These are phyloP conservation scores for Auriscalpium vulgare DNA, from an alignment of 768 basidiomycete genomes.

Conservation along the genomic window DNA sequence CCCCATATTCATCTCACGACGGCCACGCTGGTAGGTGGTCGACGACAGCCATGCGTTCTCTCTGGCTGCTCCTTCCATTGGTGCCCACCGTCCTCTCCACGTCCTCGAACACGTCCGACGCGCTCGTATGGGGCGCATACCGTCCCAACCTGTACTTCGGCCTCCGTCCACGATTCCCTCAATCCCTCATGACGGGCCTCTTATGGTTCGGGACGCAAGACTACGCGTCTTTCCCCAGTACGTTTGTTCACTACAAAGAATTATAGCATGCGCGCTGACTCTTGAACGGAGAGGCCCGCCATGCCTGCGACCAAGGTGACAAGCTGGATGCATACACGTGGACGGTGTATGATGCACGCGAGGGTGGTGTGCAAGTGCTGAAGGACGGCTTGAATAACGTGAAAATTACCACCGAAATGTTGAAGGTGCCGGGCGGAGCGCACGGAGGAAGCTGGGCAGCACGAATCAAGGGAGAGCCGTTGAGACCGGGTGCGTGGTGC, in stretches of 20 bases:
- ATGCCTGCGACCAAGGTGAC: slow-evolving; percentile 86
- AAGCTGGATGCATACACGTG: slow-evolving; percentile 77
- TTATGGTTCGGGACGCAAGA: slow-evolving; percentile 92
- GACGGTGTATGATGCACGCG: slow-evolving; percentile 79
- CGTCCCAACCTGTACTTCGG: slow-evolving; percentile 96
- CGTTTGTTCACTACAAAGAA: slow-evolving; percentile 21
- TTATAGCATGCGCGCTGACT: slow-evolving; percentile 1
- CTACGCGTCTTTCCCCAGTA: slow-evolving; percentile 62
- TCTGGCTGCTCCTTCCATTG: slow-evolving; percentile 38
- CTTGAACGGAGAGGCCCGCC: slow-evolving; percentile 52
- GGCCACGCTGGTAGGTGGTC: neutral
- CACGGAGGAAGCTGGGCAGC: slow-evolving; percentile 88
- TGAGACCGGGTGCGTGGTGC: slow-evolving; percentile 47
- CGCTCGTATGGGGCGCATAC: slow-evolving; percentile 77
- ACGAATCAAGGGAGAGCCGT: slow-evolving; percentile 72
- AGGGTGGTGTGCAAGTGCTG: slow-evolving; percentile 80
- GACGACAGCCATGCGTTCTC: slow-evolving; percentile 30
- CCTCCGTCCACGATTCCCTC: slow-evolving; percentile 72
- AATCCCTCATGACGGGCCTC: slow-evolving; percentile 88
- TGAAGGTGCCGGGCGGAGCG: slow-evolving; percentile 78
- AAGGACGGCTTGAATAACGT: slow-evolving; percentile 80
- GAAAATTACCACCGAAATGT: slow-evolving; percentile 72
- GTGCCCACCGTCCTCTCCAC: slow-evolving; percentile 30
- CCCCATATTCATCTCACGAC: neutral
- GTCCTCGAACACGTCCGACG: slow-evolving; percentile 39